Base-by-base conservation (phyloP, 2,329 filamentous ascomycete genomes). In the Fusarium cicatricum region DNA sequence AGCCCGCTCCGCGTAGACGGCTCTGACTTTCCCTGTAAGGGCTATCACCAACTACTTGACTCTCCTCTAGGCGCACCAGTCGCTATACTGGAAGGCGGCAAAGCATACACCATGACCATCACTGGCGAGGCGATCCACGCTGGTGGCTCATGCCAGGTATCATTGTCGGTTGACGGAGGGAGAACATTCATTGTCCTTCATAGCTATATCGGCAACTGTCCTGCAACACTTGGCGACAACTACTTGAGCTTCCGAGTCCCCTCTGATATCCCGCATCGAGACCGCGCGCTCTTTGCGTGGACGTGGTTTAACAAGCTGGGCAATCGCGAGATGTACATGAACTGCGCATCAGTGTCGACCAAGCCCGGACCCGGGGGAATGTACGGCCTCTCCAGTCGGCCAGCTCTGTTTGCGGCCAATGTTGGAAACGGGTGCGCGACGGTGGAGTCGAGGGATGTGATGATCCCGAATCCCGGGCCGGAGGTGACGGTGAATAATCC, bases 11-110 rank as follows among this genome's bases (percentile, higher is more conserved):
- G 73, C 2, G 67, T 78, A n/a, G 78, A 80, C 55, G 87, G 87
- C 29, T 80, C 81, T 44, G 82, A 92, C 72, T 93, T 85, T 68
- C 87, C 90, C 2, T 94, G 90, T 82, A 92, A 92, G 78, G 85
- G 86, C 54, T 78, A 78, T 67, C 77, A 82, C 6, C 36, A 31
- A 1, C 56, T 70, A 10, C 41, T 75, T 2, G 60, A 59, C 11
- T 71, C 68, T 2, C 16, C 57, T 1, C 51, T 67, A 31, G 78
- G 82, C 39, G 70, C 70, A 0, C 73, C 81, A 0, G 79, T 82
- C 7, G 80, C 77, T 2, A 80, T 74, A 2, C 87, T 86, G 69
- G 62, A 71, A 6, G 78, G 82, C 3, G 86, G 86, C 6, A 72
- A 75, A 15, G 74, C 73, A 11, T 85, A 87, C 67, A 76, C 78